Percentiles rank a stretch among this genome's conserved stretches.
phyloP scores from a whole-genome alignment of 169 alveolate genomes.

The Toxoplasma gondii region DNA sequence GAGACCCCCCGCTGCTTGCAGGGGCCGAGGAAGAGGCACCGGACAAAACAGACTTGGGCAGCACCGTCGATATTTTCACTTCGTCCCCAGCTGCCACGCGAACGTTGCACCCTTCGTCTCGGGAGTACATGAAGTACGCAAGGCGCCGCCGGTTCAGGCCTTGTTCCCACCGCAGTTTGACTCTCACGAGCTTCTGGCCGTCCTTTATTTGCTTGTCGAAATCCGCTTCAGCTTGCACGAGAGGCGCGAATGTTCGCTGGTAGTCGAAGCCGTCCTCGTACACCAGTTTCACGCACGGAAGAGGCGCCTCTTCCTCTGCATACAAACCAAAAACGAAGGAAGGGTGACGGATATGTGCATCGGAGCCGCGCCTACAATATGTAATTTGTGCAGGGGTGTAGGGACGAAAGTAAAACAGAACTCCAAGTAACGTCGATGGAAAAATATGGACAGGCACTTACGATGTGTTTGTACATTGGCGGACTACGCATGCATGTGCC shows the following conservation, averaged over 20 bases:
- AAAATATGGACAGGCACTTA: too few species aligned
- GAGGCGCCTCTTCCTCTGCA: not conserved
- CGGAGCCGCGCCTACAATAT: not conserved
- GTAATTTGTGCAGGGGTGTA: not conserved
- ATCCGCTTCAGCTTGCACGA: conserved; percentile 93
- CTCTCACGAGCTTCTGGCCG: conserved; percentile 83
- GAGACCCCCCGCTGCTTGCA: not conserved
- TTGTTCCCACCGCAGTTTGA: not conserved
- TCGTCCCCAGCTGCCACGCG: conserved; percentile 23
- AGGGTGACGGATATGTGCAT: not conserved
- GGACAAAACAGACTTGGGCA: not conserved
- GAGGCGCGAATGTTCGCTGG: conserved; percentile 82
- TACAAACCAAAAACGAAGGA: not conserved
- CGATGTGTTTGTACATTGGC: too few species aligned
- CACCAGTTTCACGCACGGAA: conserved; percentile 31
- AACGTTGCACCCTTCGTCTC: conserved; percentile 28
- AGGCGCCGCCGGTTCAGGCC: not conserved
- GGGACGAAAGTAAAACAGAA: too few species aligned
- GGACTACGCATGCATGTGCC: too few species aligned
- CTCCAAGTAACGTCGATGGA: too few species aligned
- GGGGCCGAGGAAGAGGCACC: not conserved
- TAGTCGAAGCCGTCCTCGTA: conserved; percentile 78
- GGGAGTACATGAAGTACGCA: not conserved
- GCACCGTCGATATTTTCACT: not conserved
- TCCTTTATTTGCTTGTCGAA: conserved; percentile 91